These are phyloP conservation scores for Nothomitra cinnamomea DNA, from an alignment of 2,329 filamentous ascomycete species.

Conservation along the genomic window DNA sequence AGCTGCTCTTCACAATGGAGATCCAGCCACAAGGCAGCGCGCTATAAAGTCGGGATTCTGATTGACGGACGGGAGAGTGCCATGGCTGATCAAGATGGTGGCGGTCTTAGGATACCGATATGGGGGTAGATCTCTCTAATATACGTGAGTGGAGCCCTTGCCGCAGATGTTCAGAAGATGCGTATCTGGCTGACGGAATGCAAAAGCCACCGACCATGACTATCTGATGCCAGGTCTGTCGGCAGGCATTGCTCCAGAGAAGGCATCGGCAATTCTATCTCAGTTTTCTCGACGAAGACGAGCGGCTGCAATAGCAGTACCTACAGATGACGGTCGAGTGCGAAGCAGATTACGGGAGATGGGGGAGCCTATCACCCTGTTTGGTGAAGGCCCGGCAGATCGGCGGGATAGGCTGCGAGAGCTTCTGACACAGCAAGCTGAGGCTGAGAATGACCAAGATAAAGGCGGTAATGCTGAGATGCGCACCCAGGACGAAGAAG, in stretches of 20 bases:
- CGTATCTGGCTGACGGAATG: slow-evolving; percentile 1
- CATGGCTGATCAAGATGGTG: slow-evolving; percentile 18
- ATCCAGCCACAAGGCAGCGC: slow-evolving; percentile 18
- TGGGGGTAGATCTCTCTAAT: slow-evolving; percentile 44
- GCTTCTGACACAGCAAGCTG: slow-evolving; percentile 55
- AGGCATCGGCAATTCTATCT: slow-evolving; percentile 66
- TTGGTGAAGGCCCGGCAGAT: slow-evolving; percentile 77
- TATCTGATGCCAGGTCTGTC: slow-evolving; percentile 56
- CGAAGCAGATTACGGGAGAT: slow-evolving; percentile 65
- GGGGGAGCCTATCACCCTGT: slow-evolving; percentile 86
- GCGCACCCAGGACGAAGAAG: slow-evolving; percentile 38
- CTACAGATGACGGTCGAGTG: slow-evolving; percentile 82
- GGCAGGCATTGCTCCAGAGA: slow-evolving; percentile 56
- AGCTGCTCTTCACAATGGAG: neutral
- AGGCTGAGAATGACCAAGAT: slow-evolving; percentile 37
- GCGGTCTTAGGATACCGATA: slow-evolving; percentile 31
- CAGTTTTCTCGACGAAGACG: slow-evolving; percentile 86
- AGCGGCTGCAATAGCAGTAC: slow-evolving; percentile 76
- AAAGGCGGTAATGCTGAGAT: slow-evolving; percentile 34
- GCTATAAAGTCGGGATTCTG: neutral
- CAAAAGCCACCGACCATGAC: slow-evolving; percentile 54
- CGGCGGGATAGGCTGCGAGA: slow-evolving; percentile 74
- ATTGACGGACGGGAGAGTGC: slow-evolving; percentile 4
- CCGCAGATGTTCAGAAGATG: neutral
- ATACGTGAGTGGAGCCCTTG: slow-evolving; percentile 35